Percentiles rank a stretch among this genome's conserved stretches.
These are phyloP conservation scores for Russula ochroleuca DNA, from an alignment of 768 basidiomycete genomes.

Conservation along the genomic window DNA sequence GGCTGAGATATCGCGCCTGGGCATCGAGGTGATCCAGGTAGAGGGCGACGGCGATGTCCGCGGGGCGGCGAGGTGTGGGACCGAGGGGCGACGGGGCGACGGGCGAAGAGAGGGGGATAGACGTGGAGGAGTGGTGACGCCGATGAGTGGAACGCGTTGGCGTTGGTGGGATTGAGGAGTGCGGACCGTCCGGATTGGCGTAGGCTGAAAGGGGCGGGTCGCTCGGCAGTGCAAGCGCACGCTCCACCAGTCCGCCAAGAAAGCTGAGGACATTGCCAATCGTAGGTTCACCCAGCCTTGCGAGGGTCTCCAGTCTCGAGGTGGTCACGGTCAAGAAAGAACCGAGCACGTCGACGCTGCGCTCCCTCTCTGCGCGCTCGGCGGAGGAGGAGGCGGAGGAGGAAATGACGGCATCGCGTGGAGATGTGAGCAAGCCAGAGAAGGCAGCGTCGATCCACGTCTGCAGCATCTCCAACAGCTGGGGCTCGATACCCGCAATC, in stretches of 20 bases:
- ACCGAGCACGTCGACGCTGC: conserved; percentile 57
- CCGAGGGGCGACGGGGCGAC: conserved; percentile 32
- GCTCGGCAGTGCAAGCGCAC: conserved; percentile 38
- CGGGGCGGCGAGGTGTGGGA: conserved; percentile 43
- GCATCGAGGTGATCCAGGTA: conserved; percentile 62
- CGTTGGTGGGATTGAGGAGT: conserved; percentile 24
- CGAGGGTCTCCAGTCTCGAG: conserved; percentile 48
- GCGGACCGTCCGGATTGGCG: conserved; percentile 33
- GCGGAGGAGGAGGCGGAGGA: conserved; percentile 30
- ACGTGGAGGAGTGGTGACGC: conserved; percentile 59
- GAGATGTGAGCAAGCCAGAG: conserved; percentile 39
- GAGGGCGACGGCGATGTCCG: conserved; percentile 58
- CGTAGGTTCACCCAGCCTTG: conserved; percentile 57
- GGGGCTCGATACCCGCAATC: conserved; percentile 59
- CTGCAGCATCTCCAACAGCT: conserved; percentile 52
- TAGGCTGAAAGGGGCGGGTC: conserved; percentile 23
- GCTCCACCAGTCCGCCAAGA: conserved; percentile 56
- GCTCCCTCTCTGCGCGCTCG: conserved; percentile 54
- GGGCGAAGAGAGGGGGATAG: conserved; percentile 42
- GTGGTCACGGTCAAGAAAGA: conserved; percentile 52
- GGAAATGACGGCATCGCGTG: conserved; percentile 31
- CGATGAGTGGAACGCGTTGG: conserved; percentile 42
- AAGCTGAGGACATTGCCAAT: conserved; percentile 55
- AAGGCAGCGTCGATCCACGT: conserved; percentile 67
- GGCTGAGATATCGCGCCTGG: conserved; percentile 56